These are phyloP conservation scores for Monosporozyma unispora DNA, from an alignment of 805 yeast species.

Conservation along the genomic window DNA sequence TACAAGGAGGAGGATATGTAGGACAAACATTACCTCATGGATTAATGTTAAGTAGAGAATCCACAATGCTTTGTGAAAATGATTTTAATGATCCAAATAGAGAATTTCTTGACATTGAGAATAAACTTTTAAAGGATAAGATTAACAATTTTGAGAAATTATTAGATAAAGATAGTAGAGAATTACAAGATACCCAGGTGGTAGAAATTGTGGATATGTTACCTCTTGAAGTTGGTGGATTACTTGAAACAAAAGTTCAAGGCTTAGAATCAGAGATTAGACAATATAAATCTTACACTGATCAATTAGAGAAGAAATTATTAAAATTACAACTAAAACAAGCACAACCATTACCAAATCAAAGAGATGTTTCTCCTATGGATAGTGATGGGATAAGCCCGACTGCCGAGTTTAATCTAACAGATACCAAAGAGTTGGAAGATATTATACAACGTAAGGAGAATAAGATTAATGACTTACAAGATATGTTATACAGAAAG, in stretches of 20 bases:
- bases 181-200: constrained; percentile 41
- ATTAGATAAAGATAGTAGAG: constrained; percentile 50
- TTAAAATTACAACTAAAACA: constrained; percentile 3
- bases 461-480: constrained; percentile 43
- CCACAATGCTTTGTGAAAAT: background rate
- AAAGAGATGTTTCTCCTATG: background rate
- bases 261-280: constrained; percentile 25
- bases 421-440: background rate
- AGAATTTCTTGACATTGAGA: constrained; percentile 50
- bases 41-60: background rate
- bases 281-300: constrained; percentile 22
- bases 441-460: constrained; percentile 33
- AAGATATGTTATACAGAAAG: constrained; percentile 56
- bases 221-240: constrained; percentile 36
- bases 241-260: constrained; percentile 23
- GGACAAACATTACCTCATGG: background rate
- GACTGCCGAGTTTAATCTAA: background rate
- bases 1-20: too few relatives aligned
- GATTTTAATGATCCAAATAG: constrained; percentile 25
- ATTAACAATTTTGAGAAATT: constrained; percentile 61
- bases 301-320: constrained; percentile 13
- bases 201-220: constrained; percentile 54
- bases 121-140: constrained; percentile 52
- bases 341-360: background rate
- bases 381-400: background rate